Evolutionary conservation across 2,329 filamentous ascomycete species (phyloP).

Genomic region (Colletotrichum higginsianum): DNA sequence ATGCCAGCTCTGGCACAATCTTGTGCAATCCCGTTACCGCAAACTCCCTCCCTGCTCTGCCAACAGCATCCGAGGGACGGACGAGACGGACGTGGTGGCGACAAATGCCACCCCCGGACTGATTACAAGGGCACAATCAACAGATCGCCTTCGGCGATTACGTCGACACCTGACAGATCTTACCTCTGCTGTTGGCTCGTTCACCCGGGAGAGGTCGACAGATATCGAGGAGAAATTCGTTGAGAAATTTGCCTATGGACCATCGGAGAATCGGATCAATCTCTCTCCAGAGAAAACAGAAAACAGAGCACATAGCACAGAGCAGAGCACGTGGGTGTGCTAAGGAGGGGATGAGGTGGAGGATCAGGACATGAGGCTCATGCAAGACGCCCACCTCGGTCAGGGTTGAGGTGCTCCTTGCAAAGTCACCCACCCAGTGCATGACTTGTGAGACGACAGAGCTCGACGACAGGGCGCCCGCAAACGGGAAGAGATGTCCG

Average conservation of each 20-base stretch:
- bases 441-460: background rate
- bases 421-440: background rate
- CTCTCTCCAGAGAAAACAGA: slow-evolving; percentile 17
- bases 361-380: slow-evolving; percentile 30
- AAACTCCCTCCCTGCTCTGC: slow-evolving; percentile 25
- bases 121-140: slow-evolving; percentile 25
- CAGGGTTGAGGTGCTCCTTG: background rate
- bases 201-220: slow-evolving; percentile 1
- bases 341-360: background rate
- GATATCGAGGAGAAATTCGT: slow-evolving; percentile 4
- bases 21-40: slow-evolving; percentile 11
- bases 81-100: background rate
- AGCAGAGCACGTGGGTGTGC: slow-evolving; percentile 21
- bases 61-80: background rate
- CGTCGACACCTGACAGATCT: slow-evolving; percentile 20
- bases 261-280: slow-evolving; percentile 25
- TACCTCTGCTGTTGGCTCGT: slow-evolving; percentile 31
- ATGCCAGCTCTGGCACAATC: slow-evolving; percentile 10
- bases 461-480: slow-evolving; percentile 2
- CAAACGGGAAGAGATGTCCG: background rate
- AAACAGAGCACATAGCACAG: background rate
- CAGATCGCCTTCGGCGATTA: slow-evolving; percentile 27
- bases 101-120: slow-evolving; percentile 18
- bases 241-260: slow-evolving; percentile 9
- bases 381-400: slow-evolving; percentile 16